Evolutionary conservation across 2,329 filamentous ascomycete genomes (phyloP).

Genomic region (Cladophialophora bantiana): DNA sequence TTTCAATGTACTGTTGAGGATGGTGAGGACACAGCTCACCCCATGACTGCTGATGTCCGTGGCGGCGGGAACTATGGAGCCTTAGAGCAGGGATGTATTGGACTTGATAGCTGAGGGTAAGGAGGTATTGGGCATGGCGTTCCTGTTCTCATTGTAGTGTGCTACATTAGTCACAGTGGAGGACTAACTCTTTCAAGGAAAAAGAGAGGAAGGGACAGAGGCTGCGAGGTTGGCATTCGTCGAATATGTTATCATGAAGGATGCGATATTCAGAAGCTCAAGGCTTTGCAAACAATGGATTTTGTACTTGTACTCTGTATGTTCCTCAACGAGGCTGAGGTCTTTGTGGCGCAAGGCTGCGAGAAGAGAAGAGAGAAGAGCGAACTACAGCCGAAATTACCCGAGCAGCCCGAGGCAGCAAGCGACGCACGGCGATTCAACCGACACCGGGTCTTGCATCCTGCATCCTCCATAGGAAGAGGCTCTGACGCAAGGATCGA

Average conservation of each 20-base stretch:
- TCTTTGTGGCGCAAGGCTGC: not conserved
- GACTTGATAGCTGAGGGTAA: not conserved
- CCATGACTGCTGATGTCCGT: not conserved
- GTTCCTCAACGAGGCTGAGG: not conserved
- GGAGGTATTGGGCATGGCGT: not conserved
- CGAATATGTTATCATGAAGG: not conserved
- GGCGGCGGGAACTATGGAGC: slow-evolving; percentile 1
- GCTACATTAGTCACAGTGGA: not conserved
- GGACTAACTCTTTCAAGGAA: not conserved
- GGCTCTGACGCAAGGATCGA: not conserved
- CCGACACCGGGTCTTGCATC: slow-evolving; percentile 4
- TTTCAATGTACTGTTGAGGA: slow-evolving; percentile 24
- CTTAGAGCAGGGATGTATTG: not conserved
- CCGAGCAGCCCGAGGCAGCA: not conserved
- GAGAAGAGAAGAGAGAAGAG: not conserved
- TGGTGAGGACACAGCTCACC: not conserved
- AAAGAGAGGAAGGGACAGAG: not conserved
- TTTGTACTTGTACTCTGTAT: not conserved
- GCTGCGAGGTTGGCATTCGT: not conserved
- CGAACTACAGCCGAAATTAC: slow-evolving; percentile 6
- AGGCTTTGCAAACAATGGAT: not conserved
- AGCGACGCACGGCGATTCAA: slow-evolving; percentile 1
- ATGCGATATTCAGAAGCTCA: not conserved
- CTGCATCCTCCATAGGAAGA: not conserved
- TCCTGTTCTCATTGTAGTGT: slow-evolving; percentile 1